A percentile compares a stretch with the other conserved stretches of the same genome.
phyloP scores from a whole-genome alignment of 495 filamentous ascomycete species.

The Xylaria flabelliformis region DNA sequence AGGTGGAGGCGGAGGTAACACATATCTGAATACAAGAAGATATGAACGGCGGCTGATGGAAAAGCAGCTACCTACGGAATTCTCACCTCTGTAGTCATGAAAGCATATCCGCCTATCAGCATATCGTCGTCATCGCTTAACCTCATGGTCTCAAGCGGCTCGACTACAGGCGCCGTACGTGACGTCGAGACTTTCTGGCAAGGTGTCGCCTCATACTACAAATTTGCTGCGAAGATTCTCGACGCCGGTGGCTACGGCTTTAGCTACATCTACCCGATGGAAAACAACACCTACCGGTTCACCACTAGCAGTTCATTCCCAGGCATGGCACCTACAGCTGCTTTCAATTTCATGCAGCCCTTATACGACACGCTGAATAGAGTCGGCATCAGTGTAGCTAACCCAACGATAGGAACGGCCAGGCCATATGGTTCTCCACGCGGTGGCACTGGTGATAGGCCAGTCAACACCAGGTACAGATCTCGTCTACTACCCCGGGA shows the following conservation, averaged over 20 bases:
- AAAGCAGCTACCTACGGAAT: slow-evolving; percentile 49
- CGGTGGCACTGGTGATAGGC: slow-evolving; percentile 40
- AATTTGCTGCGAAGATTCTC: slow-evolving; percentile 44
- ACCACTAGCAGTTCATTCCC: slow-evolving; percentile 40
- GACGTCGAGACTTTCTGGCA: slow-evolving; percentile 57
- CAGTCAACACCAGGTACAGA: slow-evolving; percentile 40
- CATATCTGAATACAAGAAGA: slow-evolving; percentile 68
- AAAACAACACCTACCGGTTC: slow-evolving; percentile 40
- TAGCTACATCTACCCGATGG: slow-evolving; percentile 44
- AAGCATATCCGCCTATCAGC: slow-evolving; percentile 40
- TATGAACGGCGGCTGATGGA: not conserved
- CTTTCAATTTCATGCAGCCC: slow-evolving; percentile 40
- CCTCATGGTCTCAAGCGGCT: slow-evolving; percentile 45
- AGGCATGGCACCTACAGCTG: slow-evolving; percentile 27
- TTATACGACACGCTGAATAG: slow-evolving; percentile 40
- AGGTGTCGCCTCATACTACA: slow-evolving; percentile 50
- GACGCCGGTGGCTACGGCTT: slow-evolving; percentile 54
- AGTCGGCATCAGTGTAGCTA: slow-evolving; percentile 42
- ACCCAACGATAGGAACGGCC: slow-evolving; percentile 31
- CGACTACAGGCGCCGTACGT: slow-evolving; percentile 11
- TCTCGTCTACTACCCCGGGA: slow-evolving; percentile 60
- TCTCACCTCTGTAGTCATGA: slow-evolving; percentile 53
- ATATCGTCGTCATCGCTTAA: slow-evolving; percentile 40
- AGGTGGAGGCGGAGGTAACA: slow-evolving; percentile 61
- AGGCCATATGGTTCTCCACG: slow-evolving; percentile 30